Evolutionary conservation across 352 stramenopile species (phyloP).

Genomic region (Pythium aristosporum): DNA sequence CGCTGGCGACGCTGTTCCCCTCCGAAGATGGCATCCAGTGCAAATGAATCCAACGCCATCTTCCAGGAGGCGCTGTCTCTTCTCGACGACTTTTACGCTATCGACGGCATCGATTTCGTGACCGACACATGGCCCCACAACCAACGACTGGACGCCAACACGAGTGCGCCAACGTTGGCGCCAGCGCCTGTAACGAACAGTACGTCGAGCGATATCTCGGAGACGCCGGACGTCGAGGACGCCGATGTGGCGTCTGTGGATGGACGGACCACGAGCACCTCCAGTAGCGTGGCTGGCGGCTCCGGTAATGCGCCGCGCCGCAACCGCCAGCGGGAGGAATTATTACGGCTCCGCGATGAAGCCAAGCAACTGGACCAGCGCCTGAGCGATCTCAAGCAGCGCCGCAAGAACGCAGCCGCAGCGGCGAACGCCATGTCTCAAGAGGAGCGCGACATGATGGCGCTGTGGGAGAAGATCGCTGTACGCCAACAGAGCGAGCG

Average conservation of each 20-base stretch:
- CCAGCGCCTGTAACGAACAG: background rate
- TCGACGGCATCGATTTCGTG: conserved; percentile 23
- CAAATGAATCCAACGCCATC: conserved; percentile 18
- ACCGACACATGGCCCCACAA: conserved; percentile 6
- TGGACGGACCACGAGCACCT: background rate
- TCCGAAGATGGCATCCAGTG: background rate
- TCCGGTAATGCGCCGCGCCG: conserved; percentile 3
- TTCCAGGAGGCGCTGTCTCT: conserved; percentile 26
- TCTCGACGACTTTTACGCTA: conserved; percentile 24
- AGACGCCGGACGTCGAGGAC: conserved; percentile 6
- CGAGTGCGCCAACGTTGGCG: background rate
- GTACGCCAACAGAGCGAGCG: conserved; percentile 14
- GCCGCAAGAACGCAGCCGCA: conserved; percentile 11
- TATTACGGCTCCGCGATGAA: conserved; percentile 39
- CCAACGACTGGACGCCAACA: background rate
- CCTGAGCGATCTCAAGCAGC: conserved; percentile 19
- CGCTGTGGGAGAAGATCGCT: conserved; percentile 25
- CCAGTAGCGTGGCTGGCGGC: background rate
- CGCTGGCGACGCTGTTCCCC: background rate
- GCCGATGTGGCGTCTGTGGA: conserved; percentile 15
- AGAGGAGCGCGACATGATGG: conserved; percentile 28
- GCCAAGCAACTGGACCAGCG: conserved; percentile 32
- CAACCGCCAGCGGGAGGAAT: conserved; percentile 30
- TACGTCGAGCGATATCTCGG: background rate
- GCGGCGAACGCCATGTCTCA: conserved; percentile 19